Evolutionary conservation across 2,329 filamentous ascomycete species (phyloP).

Genomic region (Exophiala viscosa): DNA sequence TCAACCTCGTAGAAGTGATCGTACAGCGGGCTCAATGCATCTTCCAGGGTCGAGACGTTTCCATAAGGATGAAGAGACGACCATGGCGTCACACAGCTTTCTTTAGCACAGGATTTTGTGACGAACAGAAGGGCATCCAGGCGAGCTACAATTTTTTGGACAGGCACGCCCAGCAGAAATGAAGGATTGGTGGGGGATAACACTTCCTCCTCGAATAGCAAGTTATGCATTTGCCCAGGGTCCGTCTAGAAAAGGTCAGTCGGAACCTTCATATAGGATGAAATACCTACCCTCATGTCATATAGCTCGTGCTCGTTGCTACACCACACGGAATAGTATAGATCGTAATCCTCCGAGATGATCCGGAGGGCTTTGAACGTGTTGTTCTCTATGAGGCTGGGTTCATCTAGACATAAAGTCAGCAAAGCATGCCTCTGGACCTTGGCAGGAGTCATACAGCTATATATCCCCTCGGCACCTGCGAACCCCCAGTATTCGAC

Average conservation of each 20-base stretch:
- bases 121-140: constrained; percentile 35
- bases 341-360: constrained; percentile 34
- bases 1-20: constrained; percentile 33
- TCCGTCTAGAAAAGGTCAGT: constrained; percentile 29
- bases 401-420: neutral
- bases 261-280: neutral
- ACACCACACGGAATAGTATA: constrained; percentile 43
- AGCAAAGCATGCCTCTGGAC: neutral
- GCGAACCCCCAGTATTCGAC: constrained; percentile 55
- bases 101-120: constrained; percentile 34
- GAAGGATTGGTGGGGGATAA: neutral
- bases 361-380: constrained; percentile 42
- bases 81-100: constrained; percentile 33
- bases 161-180: neutral
- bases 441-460: neutral
- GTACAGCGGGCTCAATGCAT: constrained; percentile 31
- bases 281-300: constrained; percentile 32
- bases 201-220: constrained; percentile 10
- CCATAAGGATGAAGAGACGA: constrained; percentile 29
- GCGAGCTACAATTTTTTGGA: constrained; percentile 25
- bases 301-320: constrained; percentile 41
- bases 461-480: constrained; percentile 32
- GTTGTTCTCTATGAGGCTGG: constrained; percentile 6
- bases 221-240: constrained; percentile 35
- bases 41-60: constrained; percentile 29